Conservation (phyloP, 2,329 filamentous ascomycete genomes). For the Fusarium coicis region DNA sequence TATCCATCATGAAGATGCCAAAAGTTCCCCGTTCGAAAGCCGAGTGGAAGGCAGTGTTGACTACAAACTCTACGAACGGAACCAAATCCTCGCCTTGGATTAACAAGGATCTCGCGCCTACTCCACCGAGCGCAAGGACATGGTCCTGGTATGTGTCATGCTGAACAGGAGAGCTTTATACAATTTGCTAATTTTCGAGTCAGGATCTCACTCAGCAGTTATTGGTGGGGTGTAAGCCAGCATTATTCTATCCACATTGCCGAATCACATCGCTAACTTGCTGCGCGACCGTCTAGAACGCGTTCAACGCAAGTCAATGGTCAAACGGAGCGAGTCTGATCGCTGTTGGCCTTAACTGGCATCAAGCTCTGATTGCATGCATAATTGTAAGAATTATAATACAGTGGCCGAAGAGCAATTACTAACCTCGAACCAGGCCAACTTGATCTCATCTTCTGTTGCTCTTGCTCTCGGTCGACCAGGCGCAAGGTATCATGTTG, state of each 20-base stretch:
- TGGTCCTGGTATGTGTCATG: background rate
- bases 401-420: background rate
- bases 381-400: background rate
- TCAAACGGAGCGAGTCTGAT: background rate
- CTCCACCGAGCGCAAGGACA: background rate
- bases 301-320: background rate
- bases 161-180: background rate
- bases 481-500: background rate
- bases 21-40: background rate
- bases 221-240: background rate
- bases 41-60: background rate
- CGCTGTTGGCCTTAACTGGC: background rate
- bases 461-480: background rate
- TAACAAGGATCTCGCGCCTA: background rate
- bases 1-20: background rate
- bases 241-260: background rate
- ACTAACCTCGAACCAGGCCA: background rate
- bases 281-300: background rate
- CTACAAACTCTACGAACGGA: background rate
- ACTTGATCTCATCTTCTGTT: background rate
- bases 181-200: background rate
- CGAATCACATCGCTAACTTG: background rate
- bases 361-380: background rate
- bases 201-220: background rate
- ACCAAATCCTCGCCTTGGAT: background rate